Evolutionary conservation across 371 early-diverging fungal species (phyloP).

Genomic region (Coemansia sp.): DNA sequence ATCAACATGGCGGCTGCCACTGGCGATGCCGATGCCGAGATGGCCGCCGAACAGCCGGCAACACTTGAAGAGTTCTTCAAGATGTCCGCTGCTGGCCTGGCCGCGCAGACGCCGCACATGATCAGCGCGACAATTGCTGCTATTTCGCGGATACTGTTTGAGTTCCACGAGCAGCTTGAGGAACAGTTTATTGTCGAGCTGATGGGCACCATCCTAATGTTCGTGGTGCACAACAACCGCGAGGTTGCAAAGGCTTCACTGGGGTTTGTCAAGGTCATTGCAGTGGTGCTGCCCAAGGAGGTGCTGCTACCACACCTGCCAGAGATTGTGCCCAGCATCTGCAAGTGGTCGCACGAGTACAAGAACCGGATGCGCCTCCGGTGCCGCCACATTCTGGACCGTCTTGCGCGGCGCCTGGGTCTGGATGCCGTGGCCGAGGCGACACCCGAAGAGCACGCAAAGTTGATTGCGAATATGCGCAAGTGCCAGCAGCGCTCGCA

Average conservation of each 20-base stretch:
- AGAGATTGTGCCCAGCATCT: slow-evolving; percentile 62
- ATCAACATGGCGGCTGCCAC: slow-evolving; percentile 59
- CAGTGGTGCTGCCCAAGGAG: slow-evolving; percentile 73
- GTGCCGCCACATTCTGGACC: slow-evolving; percentile 90
- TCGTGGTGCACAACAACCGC: slow-evolving; percentile 76
- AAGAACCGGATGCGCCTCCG: slow-evolving; percentile 86
- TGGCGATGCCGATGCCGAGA: slow-evolving; percentile 51
- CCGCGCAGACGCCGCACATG: slow-evolving; percentile 89
- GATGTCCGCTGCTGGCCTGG: slow-evolving; percentile 94
- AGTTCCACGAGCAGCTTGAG: slow-evolving; percentile 67
- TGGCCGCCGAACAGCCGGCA: slow-evolving; percentile 27
- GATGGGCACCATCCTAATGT: slow-evolving; percentile 67
- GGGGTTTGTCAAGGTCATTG: slow-evolving; percentile 91
- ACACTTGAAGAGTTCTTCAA: slow-evolving; percentile 58
- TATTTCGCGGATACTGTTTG: slow-evolving; percentile 83
- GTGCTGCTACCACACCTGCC: slow-evolving; percentile 67
- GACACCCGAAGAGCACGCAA: slow-evolving; percentile 86
- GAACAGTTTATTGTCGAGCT: slow-evolving; percentile 51
- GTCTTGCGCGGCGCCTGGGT: slow-evolving; percentile 82
- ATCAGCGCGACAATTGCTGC: slow-evolving; percentile 86
- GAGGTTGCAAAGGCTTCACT: slow-evolving; percentile 91
- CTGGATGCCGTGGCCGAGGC: slow-evolving; percentile 74
- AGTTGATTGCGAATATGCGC: slow-evolving; percentile 87
- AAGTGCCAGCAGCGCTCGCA: slow-evolving; percentile 87
- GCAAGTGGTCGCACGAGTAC: slow-evolving; percentile 84